Conservation (phyloP, 306 rosid species). For the Prunus campanulata region DNA sequence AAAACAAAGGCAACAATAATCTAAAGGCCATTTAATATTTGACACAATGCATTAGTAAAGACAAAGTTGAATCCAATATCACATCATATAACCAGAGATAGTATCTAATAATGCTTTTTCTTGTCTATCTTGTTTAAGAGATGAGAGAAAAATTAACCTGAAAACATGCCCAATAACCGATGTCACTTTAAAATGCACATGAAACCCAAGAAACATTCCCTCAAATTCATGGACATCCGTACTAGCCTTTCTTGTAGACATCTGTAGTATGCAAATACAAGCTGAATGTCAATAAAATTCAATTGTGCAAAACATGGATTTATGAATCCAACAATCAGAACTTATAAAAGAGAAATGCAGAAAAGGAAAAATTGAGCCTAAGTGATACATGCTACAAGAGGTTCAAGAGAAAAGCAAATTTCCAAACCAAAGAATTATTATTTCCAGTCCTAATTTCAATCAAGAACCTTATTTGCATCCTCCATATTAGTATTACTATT, state of each 20-base stretch:
- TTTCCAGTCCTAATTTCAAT: not conserved
- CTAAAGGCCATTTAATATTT: constrained; percentile 1
- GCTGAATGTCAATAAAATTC: constrained; percentile 12
- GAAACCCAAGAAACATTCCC: constrained; percentile 59
- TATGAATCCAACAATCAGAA: not conserved
- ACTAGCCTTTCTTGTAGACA: constrained; percentile 83
- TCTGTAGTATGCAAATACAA: constrained; percentile 43
- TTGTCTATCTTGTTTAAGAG: not conserved
- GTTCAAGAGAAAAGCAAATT: not conserved
- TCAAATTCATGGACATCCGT: constrained; percentile 86
- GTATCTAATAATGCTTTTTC: not conserved
- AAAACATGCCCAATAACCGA: constrained; percentile 95
- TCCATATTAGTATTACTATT: not conserved
- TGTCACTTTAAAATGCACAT: constrained; percentile 69
- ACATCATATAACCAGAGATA: not conserved
- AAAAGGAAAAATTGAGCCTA: not conserved
- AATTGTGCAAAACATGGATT: constrained; percentile 1
- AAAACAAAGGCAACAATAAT: not conserved
- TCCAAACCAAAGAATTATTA: not conserved
- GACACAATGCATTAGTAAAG: not conserved
- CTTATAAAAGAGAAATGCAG: not conserved
- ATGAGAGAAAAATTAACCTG: constrained; percentile 57
- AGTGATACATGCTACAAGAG: not conserved
- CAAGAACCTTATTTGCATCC: not conserved
- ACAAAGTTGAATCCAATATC: constrained; percentile 9